Conservation (phyloP, 2,329 filamentous ascomycete species). For the Cordyceps cicadae region DNA sequence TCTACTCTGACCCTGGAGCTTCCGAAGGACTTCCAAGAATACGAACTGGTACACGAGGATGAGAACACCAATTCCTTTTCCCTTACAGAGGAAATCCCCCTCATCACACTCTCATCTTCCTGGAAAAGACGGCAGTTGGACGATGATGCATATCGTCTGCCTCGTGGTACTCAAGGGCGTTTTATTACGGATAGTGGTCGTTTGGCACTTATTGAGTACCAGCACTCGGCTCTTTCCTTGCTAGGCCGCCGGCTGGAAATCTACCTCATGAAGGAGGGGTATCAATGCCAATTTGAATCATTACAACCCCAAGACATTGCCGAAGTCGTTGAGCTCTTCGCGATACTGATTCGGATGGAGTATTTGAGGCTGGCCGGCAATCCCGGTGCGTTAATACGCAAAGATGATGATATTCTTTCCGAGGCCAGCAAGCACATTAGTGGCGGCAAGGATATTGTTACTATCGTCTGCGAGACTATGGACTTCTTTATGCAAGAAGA, state of each 20-base stretch:
- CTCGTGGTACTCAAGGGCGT: conserved; percentile 56
- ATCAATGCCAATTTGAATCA: conserved; percentile 42
- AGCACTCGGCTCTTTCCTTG: conserved; percentile 72
- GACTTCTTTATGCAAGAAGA: conserved; percentile 60
- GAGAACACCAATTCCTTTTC: conserved; percentile 74
- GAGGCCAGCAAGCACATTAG: conserved; percentile 46
- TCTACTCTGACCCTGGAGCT: conserved; percentile 70
- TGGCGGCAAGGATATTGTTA: conserved; percentile 65
- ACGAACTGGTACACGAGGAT: conserved; percentile 73
- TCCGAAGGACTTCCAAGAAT: conserved; percentile 63
- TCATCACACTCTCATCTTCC: conserved; percentile 46
- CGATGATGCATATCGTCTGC: conserved; percentile 52
- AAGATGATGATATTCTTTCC: conserved; percentile 40
- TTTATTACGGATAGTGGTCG: conserved; percentile 73
- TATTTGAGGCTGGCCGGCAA: conserved; percentile 28
- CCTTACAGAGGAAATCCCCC: conserved; percentile 53
- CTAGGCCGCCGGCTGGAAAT: conserved; percentile 69
- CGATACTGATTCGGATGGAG: conserved; percentile 56
- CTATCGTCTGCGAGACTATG: conserved; percentile 75
- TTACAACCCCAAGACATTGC: conserved; percentile 55
- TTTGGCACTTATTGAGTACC: conserved; percentile 67
- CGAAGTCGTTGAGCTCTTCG: conserved; percentile 67
- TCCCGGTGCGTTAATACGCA: conserved; percentile 24
- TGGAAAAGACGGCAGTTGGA: conserved; percentile 36
- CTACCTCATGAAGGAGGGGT: conserved; percentile 49